Base-by-base conservation (phyloP, 495 filamentous ascomycete species). In the Podospora pseudopauciseta region DNA sequence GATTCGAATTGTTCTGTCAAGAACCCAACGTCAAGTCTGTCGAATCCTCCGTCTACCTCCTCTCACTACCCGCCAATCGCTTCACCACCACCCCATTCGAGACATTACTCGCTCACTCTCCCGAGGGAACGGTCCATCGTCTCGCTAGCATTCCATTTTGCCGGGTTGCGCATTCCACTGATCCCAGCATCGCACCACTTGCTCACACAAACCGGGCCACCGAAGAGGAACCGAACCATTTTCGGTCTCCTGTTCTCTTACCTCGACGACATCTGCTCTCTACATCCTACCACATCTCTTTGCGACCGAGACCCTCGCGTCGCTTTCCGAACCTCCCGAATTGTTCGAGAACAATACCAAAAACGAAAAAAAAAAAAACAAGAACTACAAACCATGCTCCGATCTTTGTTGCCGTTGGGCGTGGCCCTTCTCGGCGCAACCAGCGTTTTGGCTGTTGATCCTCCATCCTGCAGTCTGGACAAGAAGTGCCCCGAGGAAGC, bases 401-500 rank as follows among this genome's bases (percentile, higher is more conserved):
- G 72, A 55, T 73, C 72, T 2, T 55, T 82, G 63, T 69, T 80
- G 23, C 70, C 77, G 13, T 5, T 81, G 70, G 80, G 75, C 67
- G 72, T 77, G 58, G 80, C 76, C 76, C 72, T 81, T n/a, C 72
- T 84, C 58, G 78, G 79, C 69, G 79, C 78, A 7, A 73, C 77
- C 4, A 64, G 66, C 56, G 81, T 81, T 19, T 68, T 82, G 34
- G 81, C 80, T 30, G 67, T 68, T 28, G 68, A 71, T 32, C 56
- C 65, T 15, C 68, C 73, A 56, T 30, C 67, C 5, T 84, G 82
- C 67, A 74, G 78, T 73, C 44, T 83, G n/a, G 81, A 84, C 69
- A 86, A 85, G 65, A 86, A 86, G 61, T 99, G 95, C 79, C 93
- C 93, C 2, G 74, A 86, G 65, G 80, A 85, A 63, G 83, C 87